Base-by-base conservation (phyloP, 495 filamentous ascomycete genomes). In the Glarea lozoyensis region DNA sequence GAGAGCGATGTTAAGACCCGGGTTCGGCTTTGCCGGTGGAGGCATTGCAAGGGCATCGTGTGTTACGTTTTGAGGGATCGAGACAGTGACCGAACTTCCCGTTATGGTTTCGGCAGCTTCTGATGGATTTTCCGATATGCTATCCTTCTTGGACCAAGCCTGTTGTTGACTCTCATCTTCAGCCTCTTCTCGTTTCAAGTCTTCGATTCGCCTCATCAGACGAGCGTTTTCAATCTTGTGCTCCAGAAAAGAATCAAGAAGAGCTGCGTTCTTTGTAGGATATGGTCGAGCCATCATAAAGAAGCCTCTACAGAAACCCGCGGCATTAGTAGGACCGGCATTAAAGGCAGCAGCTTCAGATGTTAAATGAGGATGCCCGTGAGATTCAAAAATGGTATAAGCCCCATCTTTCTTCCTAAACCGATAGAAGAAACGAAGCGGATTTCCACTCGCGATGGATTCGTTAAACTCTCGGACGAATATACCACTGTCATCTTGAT, bases 151-250 rank as follows among this genome's bases (percentile, higher is more conserved):
- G 52, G 66, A 70, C 22, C 62, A 57, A 69, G 69, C 78, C 16
- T 65, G 62, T 37, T 62, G 58, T 37, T 73, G 66, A 5, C 67
- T 62, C 27, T 74, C 68, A 16, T 73, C 72, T 51, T 89, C 84
- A 41, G 81, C 77, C 59, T 95, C 89, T 61, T 97, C 92, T 49
- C 76, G 71, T 51, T 80, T 81, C 30, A 98, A 70, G 55, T 94
- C 88, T 11, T 79, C 77, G 45, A 98, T 94, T 24, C 84, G 78
- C 49, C 85, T 84, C 43, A 72, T 76, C 29, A 98, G 61, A 13
- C 92, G 78, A 61, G 94, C 88, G 53, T 98, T 96, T 60, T 97
- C 92, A 37, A 97, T 88, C 61, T 96, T 96, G 63, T 96, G 90
- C 60, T 98, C 92, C 11, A 98, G 68, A 48, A 95, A 96, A 0